Base-by-base conservation (phyloP, 768 basidiomycete genomes). In the Clathrus columnatus region DNA sequence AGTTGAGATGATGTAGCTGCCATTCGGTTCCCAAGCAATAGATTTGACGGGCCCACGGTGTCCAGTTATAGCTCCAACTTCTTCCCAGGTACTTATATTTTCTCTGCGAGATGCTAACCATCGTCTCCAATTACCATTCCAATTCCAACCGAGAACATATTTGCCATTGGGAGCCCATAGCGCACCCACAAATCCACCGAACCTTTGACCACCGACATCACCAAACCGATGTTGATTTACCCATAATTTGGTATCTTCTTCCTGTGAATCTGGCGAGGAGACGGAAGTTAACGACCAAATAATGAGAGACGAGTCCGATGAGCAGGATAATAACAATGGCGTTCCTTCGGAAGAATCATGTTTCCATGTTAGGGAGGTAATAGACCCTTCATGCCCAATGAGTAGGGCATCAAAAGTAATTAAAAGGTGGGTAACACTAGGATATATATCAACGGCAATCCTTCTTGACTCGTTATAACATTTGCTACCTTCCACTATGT, bases 231-330 rank as follows among this genome's bases (percentile, higher is more conserved):
- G 87, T 10, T 78, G 73, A 59, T 88, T 92, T 45, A 92, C 83
- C 96, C 96, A 99, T 26, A 98, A 81, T 1, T 85, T 82, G 1
- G 82, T 72, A 4, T 57, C 47, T 6, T 66, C 71, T 29, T 74
- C 65, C 62, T 60, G 69, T 54, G 55, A 70, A 52, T 56, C 70
- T 56, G 48, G 65, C 59, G 56, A 71, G 14, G 70, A 59, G 11
- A 79, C 68, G 7, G 75, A 70, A 0, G 89, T 83, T 1, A 91
- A 90, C 1, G 87, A 84, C 96, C 96, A 99, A 51, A 98, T 69
- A 57, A 98, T 98, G 24, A 98, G 67, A 7, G 94, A 97, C 18
- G 94, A 95, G 68, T 99, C 96, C 1, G 90, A 86, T 0, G 96
- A 95, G 5, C 91, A 87, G 10, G 93, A 94, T n/a, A 98, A 74